Base-by-base conservation (phyloP, 345 rosid species). In the rapeseed (Brassica napus) region DNA sequence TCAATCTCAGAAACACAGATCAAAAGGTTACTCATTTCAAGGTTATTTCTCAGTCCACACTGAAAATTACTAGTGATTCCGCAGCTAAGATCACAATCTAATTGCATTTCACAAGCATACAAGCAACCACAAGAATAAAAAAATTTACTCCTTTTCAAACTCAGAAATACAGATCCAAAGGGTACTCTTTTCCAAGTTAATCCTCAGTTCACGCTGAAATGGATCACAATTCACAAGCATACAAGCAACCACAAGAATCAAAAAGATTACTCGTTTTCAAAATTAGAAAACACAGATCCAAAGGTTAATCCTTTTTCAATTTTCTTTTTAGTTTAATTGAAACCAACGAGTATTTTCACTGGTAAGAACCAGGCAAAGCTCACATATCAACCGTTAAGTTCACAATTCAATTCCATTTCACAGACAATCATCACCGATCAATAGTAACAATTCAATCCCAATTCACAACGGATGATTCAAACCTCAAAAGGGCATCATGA, bases 121-220 rank as follows among this genome's bases (percentile, higher is more conserved):
- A 63, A 64, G 44, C 68, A 32, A 64, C 42, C 24, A 16, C 60
- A 55, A 18, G 60, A 55, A 16, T 4, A 4, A 16, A 2, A 2
- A 28, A 7, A 9, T 7, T 16, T 7, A 55, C 60, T 55, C 60
- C 16, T 55, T 55, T 10, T 23, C n/a, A 24, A 59, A 8, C 6
- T 58, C 31, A 59, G n/a, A 59, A 23, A 23, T 14, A 58, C n/a
- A 69, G n/a, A 54, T 2, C 44, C 3, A 77, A 78, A 78, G 72
- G 21, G 28, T 8, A 16, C 1, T 62, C 37, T 3, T 62, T 62
- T 62, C 34, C 66, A 26, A 8, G 35, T 1, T 15, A 44, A 11
- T 44, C 12, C 15, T 44, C 52, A 44, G 5, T 44, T 3, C 15
- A 49, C 7, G 70, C 21, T 8, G 15, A 49, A 69, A 14, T 14